Evolutionary conservation across 2,329 filamentous ascomycete genomes (phyloP), one percentile per base, ranked within the genome.

Genomic region (Paradendryphiella salina): DNA sequence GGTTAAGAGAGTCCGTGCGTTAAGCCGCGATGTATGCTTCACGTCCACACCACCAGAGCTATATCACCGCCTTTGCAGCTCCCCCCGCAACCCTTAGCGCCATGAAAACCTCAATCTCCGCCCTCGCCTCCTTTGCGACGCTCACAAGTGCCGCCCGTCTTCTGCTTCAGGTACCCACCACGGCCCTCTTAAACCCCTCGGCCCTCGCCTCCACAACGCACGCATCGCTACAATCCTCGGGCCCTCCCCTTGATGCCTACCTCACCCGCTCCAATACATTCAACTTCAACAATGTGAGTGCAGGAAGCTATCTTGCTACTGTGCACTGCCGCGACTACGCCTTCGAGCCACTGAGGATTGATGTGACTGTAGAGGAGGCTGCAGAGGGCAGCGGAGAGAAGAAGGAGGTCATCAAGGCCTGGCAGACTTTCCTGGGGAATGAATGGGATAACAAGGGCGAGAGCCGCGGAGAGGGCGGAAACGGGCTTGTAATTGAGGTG

Each of bases 401-500:
- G 59, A 68, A 56, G 53, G 70, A 50, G 73, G 78, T 80, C 38
- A 78, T 90, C 3, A 76, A 80, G 34, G 85, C 85, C 21, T 94
- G 89, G 87, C 89, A 93, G 78, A 96, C 90, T 20, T 96, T 86
- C 71, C 80, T 90, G 39, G 91, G 90, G 0, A 93, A 96, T 65
- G 89, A 94, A 62, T 96, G 93, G 91, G 85, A 80, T 14, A 95
- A 96, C 70, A 88, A 85, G 67, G 93, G 92, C 13, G 87, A 88
- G 75, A 79, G 71, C 37, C 76, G 80, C 42, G 76, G 72, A 17
- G 73, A 75, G 26, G 66, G 65, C 43, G 66, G 65, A 11, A 79
- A 78, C 37, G 75, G 72, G 6, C 76, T 77, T 20, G 79, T 93
- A 15, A 47, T 72, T 35, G 82, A 88, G 54, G 80, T 88, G 3